Evolutionary conservation across 495 filamentous ascomycete genomes (phyloP).

Genomic region (Tuber magnatum): DNA sequence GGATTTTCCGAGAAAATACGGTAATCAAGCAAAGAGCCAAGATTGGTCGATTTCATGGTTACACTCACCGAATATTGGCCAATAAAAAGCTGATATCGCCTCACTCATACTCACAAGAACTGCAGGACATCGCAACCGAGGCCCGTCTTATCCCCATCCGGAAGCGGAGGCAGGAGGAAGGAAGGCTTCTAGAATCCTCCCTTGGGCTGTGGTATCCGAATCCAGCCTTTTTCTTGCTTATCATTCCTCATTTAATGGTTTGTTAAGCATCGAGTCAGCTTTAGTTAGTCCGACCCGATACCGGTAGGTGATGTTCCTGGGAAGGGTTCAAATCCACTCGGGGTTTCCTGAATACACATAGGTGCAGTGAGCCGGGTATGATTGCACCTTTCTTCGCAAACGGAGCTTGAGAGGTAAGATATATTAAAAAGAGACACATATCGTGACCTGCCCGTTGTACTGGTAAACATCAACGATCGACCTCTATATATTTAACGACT

Average conservation of each 20-base stretch:
- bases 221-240: neutral
- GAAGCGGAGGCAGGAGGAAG: neutral
- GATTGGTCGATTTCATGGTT: neutral
- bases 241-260: neutral
- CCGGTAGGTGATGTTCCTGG: neutral
- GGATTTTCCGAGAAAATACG: too few relatives aligned
- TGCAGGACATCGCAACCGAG: neutral
- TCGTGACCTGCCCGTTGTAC: neutral
- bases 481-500: neutral
- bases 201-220: neutral
- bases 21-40: neutral
- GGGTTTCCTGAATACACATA: neutral
- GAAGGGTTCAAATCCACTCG: neutral
- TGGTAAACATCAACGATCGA: neutral
- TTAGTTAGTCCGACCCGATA: neutral
- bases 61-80: neutral
- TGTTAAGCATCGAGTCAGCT: constrained; percentile 2
- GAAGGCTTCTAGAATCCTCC: constrained; percentile 1
- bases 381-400: neutral
- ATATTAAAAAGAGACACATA: neutral
- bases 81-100: neutral
- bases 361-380: neutral
- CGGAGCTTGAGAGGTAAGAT: neutral
- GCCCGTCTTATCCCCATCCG: neutral
- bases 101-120: neutral